Conservation (phyloP, 805 yeast genomes). For the Starmerella apicola region DNA sequence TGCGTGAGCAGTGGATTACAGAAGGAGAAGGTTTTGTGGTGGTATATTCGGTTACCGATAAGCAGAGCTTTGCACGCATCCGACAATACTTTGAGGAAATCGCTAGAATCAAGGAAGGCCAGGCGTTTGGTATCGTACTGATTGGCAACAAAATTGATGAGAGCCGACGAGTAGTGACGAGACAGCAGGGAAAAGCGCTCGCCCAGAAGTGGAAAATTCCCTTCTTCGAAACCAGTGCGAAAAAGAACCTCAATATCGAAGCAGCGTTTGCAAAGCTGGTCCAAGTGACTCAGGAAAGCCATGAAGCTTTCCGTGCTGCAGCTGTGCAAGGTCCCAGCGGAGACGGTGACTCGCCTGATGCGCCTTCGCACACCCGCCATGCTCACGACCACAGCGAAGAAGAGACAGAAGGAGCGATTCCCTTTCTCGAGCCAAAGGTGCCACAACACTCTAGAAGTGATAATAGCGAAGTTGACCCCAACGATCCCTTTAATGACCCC, state of each 20-base stretch:
- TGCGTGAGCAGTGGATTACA: conserved; percentile 89
- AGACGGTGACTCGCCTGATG: too few species aligned
- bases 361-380: too few species aligned
- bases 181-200: conserved; percentile 72
- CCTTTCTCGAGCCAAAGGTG: too few species aligned
- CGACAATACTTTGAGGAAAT: conserved; percentile 70
- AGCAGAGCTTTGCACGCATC: conserved; percentile 75
- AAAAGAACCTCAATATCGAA: conserved; percentile 80
- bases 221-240: conserved; percentile 89
- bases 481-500: too few species aligned
- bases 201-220: conserved; percentile 50
- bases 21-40: conserved; percentile 89
- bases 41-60: conserved; percentile 78
- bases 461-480: too few species aligned
- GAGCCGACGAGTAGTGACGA: conserved; percentile 60
- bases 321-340: too few species aligned
- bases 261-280: conserved; percentile 54
- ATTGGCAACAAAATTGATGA: conserved; percentile 88
- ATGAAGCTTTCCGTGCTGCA: too few species aligned
- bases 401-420: too few species aligned
- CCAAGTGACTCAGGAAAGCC: conserved; percentile 66
- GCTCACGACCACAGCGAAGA: too few species aligned
- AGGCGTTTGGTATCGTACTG: conserved; percentile 61
- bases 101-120: conserved; percentile 50
- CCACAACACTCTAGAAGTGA: too few species aligned